Percentiles rank a stretch among this genome's conserved stretches.
phyloP scores from a whole-genome alignment of 2,329 filamentous ascomycete genomes.

The Calonectria crousiana region DNA sequence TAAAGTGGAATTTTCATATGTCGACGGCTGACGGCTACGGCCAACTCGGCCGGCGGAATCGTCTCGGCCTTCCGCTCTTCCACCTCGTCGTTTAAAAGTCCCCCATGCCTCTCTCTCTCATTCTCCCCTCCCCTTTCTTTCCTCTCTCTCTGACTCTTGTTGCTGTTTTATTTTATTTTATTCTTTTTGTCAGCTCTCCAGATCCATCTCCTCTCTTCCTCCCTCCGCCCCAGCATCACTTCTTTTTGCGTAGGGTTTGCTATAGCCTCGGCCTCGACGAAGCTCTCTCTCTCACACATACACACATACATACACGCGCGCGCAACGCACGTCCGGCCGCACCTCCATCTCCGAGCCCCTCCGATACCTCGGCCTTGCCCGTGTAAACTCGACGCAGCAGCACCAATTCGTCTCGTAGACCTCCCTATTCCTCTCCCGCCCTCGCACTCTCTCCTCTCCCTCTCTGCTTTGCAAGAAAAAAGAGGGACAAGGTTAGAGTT shows the following conservation, averaged over 20 bases:
- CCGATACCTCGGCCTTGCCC: slow-evolving; percentile 38
- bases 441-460: not conserved
- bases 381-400: slow-evolving; percentile 13
- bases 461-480: not conserved
- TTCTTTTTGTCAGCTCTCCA: not conserved
- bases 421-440: slow-evolving; percentile 8
- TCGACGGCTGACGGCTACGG: slow-evolving; percentile 15
- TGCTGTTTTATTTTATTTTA: slow-evolving; percentile 7
- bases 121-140: slow-evolving; percentile 14
- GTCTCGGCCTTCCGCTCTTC: slow-evolving; percentile 22
- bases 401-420: not conserved
- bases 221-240: not conserved
- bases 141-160: slow-evolving; percentile 2
- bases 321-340: not conserved
- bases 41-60: slow-evolving; percentile 25
- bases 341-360: slow-evolving; percentile 26
- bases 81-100: slow-evolving; percentile 17
- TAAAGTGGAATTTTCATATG: slow-evolving; percentile 15
- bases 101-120: slow-evolving; percentile 13
- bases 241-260: not conserved
- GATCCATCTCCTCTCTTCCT: slow-evolving; percentile 3
- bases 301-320: not conserved
- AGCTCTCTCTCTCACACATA: not conserved
- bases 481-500: slow-evolving; percentile 12
- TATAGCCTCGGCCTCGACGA: not conserved